Evolutionary conservation across 2,329 filamentous ascomycete genomes (phyloP).

Genomic region (Colletotrichum chrysophilum): DNA sequence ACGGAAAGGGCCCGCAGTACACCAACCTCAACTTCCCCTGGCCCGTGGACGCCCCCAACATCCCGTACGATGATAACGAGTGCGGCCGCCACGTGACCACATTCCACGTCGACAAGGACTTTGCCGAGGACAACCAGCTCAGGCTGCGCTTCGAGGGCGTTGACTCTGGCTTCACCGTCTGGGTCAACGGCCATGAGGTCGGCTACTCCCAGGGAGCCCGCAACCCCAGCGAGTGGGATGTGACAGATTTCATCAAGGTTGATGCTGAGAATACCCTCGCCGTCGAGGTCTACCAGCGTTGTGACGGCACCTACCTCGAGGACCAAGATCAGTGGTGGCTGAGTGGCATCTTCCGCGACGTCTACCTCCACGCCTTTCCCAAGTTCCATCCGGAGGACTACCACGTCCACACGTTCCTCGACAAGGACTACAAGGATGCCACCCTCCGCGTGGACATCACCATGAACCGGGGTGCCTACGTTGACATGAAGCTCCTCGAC

Average conservation of each 20-base stretch:
- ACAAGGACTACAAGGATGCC: slow-evolving; percentile 58
- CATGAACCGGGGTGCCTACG: slow-evolving; percentile 38
- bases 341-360: slow-evolving; percentile 72
- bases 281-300: slow-evolving; percentile 75
- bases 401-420: slow-evolving; percentile 59
- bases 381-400: slow-evolving; percentile 60
- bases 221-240: slow-evolving; percentile 76
- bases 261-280: slow-evolving; percentile 59
- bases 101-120: slow-evolving; percentile 56
- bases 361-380: slow-evolving; percentile 68
- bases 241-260: slow-evolving; percentile 56
- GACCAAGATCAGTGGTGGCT: slow-evolving; percentile 76
- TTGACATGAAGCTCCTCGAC: slow-evolving; percentile 42
- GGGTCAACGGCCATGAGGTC: slow-evolving; percentile 70
- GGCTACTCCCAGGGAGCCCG: slow-evolving; percentile 77
- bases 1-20: slow-evolving; percentile 69
- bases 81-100: slow-evolving; percentile 66
- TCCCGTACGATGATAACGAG: slow-evolving; percentile 69
- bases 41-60: slow-evolving; percentile 69
- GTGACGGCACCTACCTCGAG: slow-evolving; percentile 75
- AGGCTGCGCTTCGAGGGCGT: slow-evolving; percentile 78
- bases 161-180: slow-evolving; percentile 74
- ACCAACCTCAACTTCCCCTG: slow-evolving; percentile 74
- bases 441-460: slow-evolving; percentile 51
- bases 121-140: slow-evolving; percentile 55